Evolutionary conservation across 768 basidiomycete genomes (phyloP), one percentile per base, ranked within the genome.

Genomic region (Naganishia friedmannii): DNA sequence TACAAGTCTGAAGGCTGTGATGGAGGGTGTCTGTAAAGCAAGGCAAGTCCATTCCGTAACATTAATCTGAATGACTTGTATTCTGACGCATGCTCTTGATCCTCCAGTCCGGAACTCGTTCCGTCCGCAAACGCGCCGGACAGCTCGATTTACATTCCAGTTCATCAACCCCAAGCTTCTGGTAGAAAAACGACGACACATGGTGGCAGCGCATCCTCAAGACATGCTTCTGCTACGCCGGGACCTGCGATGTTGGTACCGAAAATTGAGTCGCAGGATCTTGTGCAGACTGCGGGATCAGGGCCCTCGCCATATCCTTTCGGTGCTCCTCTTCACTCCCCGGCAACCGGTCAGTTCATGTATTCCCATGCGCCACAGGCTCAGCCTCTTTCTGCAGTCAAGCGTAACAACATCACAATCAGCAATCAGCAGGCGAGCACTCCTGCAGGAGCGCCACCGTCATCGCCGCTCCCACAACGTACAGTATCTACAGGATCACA

Each of bases 1-100:
- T 34, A 60, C 60, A 17, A 70, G 69, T 42, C 45, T 70, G n/a
- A 53, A 60, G 23, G 46, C 60, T 12, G 60, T 70, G n/a, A 39
- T 65, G 19, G 23, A 53, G n/a, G 69, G 48, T 19, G 37, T 70
- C 8, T 65, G 69, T 28, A 39, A 48, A 26, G 69, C 69, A n/a
- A 69, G 68, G 68, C 58, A n/a, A 70, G 69, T 60, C 2, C 1
- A n/a, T 21, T 9, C 10, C 17, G n/a, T 55, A 3, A 4, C 5
- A 37, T 7, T 39, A 26, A 54, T n/a, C 53, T 5, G 34, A 48
- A 19, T 31, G 13, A 28, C 3, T 7, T 29, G 17, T 28, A 26
- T 28, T 12, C 42, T 63, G 10, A 63, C 26, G 42, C 60, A 2
- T 19, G 8, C 2, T 13, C 15, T 39, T 32, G 6, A 9, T 15